phyloP scores from a whole-genome alignment of 495 filamentous ascomycete species.

The Xylaria venustula region DNA sequence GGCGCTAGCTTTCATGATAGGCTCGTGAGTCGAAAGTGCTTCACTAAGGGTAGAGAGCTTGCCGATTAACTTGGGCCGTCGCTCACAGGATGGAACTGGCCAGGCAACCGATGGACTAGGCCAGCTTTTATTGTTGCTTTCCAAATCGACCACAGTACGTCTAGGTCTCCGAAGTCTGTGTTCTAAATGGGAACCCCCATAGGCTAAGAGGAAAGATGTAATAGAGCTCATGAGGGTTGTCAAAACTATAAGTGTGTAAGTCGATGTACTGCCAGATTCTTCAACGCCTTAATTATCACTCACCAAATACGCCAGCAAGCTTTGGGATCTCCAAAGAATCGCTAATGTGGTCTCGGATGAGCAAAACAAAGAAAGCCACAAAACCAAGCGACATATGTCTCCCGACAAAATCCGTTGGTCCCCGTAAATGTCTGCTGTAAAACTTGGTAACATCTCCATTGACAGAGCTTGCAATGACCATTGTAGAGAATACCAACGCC shows the following conservation, averaged over 20 bases:
- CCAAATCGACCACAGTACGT: slow-evolving; percentile 14
- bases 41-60: slow-evolving; percentile 21
- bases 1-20: neutral
- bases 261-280: neutral
- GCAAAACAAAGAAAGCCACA: slow-evolving; percentile 45
- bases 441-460: slow-evolving; percentile 19
- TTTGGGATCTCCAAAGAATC: slow-evolving; percentile 30
- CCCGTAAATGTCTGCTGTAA: slow-evolving; percentile 34
- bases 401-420: slow-evolving; percentile 42
- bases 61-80: slow-evolving; percentile 4
- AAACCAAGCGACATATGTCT: slow-evolving; percentile 51
- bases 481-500: slow-evolving; percentile 18
- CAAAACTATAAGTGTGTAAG: slow-evolving; percentile 20
- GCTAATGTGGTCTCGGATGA: slow-evolving; percentile 36
- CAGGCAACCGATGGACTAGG: slow-evolving; percentile 28
- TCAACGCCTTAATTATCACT: neutral
- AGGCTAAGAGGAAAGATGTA: slow-evolving; percentile 15
- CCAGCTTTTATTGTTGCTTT: slow-evolving; percentile 22
- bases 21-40: slow-evolving; percentile 7
- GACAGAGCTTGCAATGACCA: slow-evolving; percentile 20
- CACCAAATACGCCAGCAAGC: slow-evolving; percentile 40
- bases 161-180: slow-evolving; percentile 16
- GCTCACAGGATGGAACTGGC: slow-evolving; percentile 18
- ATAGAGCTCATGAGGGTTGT: slow-evolving; percentile 21
- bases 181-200: slow-evolving; percentile 22